phyloP scores from a whole-genome alignment of 2,329 filamentous ascomycete genomes.

The Alternaria ethzedia region DNA sequence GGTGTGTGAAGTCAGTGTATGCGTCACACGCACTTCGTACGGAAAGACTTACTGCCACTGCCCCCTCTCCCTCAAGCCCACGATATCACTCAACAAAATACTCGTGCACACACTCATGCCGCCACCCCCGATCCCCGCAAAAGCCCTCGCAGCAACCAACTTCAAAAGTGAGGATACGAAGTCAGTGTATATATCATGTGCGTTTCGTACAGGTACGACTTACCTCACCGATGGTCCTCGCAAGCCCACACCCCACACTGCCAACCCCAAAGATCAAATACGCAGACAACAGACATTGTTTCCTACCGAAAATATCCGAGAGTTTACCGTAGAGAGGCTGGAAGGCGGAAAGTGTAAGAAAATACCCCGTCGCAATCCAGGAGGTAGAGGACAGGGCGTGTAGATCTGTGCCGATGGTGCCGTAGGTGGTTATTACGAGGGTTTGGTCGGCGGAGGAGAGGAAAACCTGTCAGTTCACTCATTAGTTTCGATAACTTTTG shows the following conservation, averaged over 20 bases:
- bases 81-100: constrained; percentile 74
- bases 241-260: constrained; percentile 67
- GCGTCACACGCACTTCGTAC: neutral
- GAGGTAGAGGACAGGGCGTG: constrained; percentile 75
- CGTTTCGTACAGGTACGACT: neutral
- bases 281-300: constrained; percentile 68
- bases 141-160: constrained; percentile 69
- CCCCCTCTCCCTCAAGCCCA: constrained; percentile 72
- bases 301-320: constrained; percentile 74
- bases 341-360: constrained; percentile 75
- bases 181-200: neutral
- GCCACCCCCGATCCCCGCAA: constrained; percentile 71
- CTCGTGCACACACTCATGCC: constrained; percentile 74
- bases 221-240: constrained; percentile 62
- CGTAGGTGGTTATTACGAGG: constrained; percentile 78
- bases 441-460: constrained; percentile 77
- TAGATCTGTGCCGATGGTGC: constrained; percentile 76
- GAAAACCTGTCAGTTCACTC: constrained; percentile 62
- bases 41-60: constrained; percentile 66
- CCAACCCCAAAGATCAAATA: constrained; percentile 71
- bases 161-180: constrained; percentile 45
- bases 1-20: too few relatives aligned
- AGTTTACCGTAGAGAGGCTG: constrained; percentile 77
- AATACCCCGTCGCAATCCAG: constrained; percentile 75
- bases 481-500: neutral